Evolutionary conservation across 768 basidiomycete species (phyloP).

Genomic region (Tephrocybe sp.): DNA sequence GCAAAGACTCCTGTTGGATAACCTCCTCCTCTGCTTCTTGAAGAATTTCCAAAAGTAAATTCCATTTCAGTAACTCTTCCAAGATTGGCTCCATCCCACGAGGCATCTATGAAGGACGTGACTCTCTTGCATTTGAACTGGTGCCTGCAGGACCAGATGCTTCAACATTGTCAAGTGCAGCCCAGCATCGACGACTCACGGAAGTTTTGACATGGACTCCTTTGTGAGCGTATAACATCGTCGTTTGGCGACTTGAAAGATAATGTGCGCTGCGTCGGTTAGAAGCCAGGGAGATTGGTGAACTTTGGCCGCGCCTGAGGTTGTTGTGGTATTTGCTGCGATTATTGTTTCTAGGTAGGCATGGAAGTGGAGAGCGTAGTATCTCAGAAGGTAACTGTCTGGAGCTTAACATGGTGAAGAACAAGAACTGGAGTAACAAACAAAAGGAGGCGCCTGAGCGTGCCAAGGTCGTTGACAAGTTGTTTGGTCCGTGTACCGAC

Average conservation of each 20-base stretch:
- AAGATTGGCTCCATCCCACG: constrained; percentile 79
- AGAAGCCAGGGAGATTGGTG: constrained; percentile 88
- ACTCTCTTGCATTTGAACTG: constrained; percentile 20
- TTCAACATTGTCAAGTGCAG: constrained; percentile 62
- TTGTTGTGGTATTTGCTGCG: constrained; percentile 47
- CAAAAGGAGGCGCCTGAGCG: constrained; percentile 79
- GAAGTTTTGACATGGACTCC: constrained; percentile 19
- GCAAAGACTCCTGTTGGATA: constrained; percentile 50
- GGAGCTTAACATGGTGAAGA: not conserved
- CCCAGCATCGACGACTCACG: constrained; percentile 48
- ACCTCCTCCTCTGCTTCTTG: constrained; percentile 90
- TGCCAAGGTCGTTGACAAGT: constrained; percentile 84
- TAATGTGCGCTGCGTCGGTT: constrained; percentile 85
- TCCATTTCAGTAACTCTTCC: constrained; percentile 96
- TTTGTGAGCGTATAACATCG: constrained; percentile 67
- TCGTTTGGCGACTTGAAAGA: constrained; percentile 77
- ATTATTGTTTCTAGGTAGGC: constrained; percentile 88
- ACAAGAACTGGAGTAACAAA: constrained; percentile 35
- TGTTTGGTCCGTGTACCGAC: constrained; percentile 91
- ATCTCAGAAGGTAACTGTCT: constrained; percentile 77
- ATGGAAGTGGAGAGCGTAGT: constrained; percentile 89
- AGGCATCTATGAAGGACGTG: constrained; percentile 63
- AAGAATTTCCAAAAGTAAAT: constrained; percentile 75
- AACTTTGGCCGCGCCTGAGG: constrained; percentile 52
- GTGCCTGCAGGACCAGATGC: constrained; percentile 15